Evolutionary conservation across 192 early-diverging fungal species (phyloP).

Genomic region (Entomortierella parvispora): DNA sequence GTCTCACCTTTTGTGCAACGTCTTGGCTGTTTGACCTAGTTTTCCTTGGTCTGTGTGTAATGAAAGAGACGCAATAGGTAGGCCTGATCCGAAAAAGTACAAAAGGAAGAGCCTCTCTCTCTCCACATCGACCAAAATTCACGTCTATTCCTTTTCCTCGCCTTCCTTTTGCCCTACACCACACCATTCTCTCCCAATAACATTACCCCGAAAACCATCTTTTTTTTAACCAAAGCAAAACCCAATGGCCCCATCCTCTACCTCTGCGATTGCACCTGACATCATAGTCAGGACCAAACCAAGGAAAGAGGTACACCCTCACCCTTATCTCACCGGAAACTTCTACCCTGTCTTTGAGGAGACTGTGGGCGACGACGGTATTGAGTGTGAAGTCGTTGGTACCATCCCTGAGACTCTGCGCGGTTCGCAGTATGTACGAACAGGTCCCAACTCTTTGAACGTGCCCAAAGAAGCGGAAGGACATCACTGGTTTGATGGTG

Average conservation of each 20-base stretch:
- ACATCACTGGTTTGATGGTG: conserved; percentile 35
- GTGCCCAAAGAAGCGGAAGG: conserved; percentile 12
- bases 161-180: too few relatives aligned
- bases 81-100: not conserved
- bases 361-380: conserved; percentile 39
- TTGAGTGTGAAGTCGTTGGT: conserved; percentile 39
- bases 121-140: too few relatives aligned
- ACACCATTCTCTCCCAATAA: too few relatives aligned
- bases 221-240: too few relatives aligned
- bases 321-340: conserved; percentile 41
- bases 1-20: too few relatives aligned
- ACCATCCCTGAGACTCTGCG: conserved; percentile 28
- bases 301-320: conserved; percentile 22
- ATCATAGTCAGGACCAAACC: conserved; percentile 14
- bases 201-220: too few relatives aligned
- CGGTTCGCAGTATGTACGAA: conserved; percentile 35
- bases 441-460: conserved; percentile 34
- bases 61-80: too few relatives aligned
- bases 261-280: conserved; percentile 18
- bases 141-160: too few relatives aligned
- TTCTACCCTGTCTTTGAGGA: conserved; percentile 50
- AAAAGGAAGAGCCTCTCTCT: not conserved
- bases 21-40: too few relatives aligned
- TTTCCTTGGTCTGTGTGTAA: too few relatives aligned
- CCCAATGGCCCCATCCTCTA: not conserved